Percentiles rank a stretch among this genome's conserved stretches.
These are phyloP conservation scores for Fomitiporia mediterranea DNA, from an alignment of 1,284 basidiomycete species.

Conservation along the genomic window DNA sequence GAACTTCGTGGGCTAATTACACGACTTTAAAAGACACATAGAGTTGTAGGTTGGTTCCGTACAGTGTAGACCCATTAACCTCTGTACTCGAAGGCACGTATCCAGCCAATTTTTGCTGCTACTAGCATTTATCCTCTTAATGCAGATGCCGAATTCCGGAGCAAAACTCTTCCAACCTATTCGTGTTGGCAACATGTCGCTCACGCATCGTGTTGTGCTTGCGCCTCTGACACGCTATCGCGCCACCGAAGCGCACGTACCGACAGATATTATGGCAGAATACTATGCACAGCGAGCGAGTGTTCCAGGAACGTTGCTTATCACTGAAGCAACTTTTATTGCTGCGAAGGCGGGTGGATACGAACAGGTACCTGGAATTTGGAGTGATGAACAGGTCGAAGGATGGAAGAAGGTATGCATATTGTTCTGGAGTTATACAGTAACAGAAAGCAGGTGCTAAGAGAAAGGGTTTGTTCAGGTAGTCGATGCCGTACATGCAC, in stretches of 20 bases:
- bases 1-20: no score
- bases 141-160: constrained; percentile 26
- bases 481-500: constrained; percentile 38
- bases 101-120: no score
- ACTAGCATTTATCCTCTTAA: no score
- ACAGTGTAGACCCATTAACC: no score
- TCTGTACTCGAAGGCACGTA: no score
- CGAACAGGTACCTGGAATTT: constrained; percentile 26
- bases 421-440: not conserved
- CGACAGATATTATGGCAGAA: constrained; percentile 19
- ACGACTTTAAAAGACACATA: no score
- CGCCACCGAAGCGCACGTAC: constrained; percentile 24
- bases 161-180: constrained; percentile 29
- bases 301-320: constrained; percentile 28
- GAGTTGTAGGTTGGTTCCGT: no score
- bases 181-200: constrained; percentile 26
- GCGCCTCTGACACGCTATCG: constrained; percentile 34
- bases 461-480: constrained; percentile 21
- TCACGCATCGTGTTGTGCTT: constrained; percentile 29
- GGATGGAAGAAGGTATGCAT: constrained; percentile 31
- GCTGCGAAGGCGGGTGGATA: constrained; percentile 22
- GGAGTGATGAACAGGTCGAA: constrained; percentile 26
- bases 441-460: not conserved
- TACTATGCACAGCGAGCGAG: constrained; percentile 31
- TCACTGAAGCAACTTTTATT: constrained; percentile 32